Evolutionary conservation across 1,139 yeast genomes (phyloP), one percentile per base, ranked within the genome.

Genomic region (Pichia sp.): DNA sequence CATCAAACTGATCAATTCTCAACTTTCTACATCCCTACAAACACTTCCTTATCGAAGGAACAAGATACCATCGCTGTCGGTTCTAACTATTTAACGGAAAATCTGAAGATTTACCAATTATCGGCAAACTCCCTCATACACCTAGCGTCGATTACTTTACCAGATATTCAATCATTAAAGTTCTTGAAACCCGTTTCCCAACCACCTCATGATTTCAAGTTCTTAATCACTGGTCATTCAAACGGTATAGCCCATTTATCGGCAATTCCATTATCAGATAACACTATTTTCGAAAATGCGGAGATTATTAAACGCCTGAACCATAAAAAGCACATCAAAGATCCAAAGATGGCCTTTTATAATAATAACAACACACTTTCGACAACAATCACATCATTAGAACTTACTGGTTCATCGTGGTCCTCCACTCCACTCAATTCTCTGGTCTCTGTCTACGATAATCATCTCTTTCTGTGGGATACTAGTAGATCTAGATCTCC

Each of bases 391-490:
- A 61, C 67, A 39, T 62, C 68, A 38, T 53, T 75, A 12, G 66
- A 63, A 22, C 54, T 73, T 18, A 61, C 77, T 0, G 61, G 67
- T n/a, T 48, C 60, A 14, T 45, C 63, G 2, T 75, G 79, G 74
- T 57, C 58, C 2, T 70, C 79, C 42, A 65, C 72, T 22, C 67
- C 71, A 2, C 57, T 66, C 21, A 69, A 77, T 35, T 68, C 77
- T 2, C 45, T 86, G 48, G 62, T 84, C 36, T 71, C 90, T 1
- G 64, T 81, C 11, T 86, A 83, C 61, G 78, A 80, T 51, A 80
- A 82, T 54, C 76, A 80, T 53, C 58, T 87, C 24, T 87, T 83
- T 61, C 65, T 81, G 45, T 87, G 96, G 96, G 90, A 87, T 63
- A 68, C 74, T 12, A 62, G 76, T 32, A 63, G 85, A 64, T 69